Percentiles rank a stretch among this genome's conserved stretches.
Conservation (phyloP, 2,329 filamentous ascomycete species). For the Chrysosporium queenslandicum region DNA sequence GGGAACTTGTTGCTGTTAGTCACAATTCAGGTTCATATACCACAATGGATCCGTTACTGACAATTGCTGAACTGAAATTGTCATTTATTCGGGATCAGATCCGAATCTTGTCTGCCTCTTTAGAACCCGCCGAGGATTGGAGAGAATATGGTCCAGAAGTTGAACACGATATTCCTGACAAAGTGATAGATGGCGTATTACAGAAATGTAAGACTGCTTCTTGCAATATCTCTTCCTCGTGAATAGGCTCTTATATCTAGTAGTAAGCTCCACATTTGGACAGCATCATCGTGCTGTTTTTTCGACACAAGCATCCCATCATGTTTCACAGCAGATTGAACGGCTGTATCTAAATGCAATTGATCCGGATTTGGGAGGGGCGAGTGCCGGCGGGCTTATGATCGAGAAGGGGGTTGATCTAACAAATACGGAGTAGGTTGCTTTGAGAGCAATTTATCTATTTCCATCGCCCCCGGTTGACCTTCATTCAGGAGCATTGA, state of each 20-base stretch:
- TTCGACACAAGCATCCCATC: constrained; percentile 45
- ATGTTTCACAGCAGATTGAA: constrained; percentile 48
- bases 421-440: constrained; percentile 30
- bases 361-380: constrained; percentile 26
- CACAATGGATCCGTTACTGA: constrained; percentile 33
- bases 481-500: constrained; percentile 29
- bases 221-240: not conserved
- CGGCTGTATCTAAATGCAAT: constrained; percentile 46
- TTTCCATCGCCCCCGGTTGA: constrained; percentile 6
- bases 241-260: not conserved
- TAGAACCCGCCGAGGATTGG: constrained; percentile 41
- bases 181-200: constrained; percentile 42
- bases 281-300: constrained; percentile 46
- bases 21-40: no score
- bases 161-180: constrained; percentile 40
- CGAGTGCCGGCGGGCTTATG: constrained; percentile 21
- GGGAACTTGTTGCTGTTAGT: no score
- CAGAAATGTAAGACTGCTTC: constrained; percentile 37
- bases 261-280: constrained; percentile 44
- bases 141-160: constrained; percentile 27
- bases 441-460: not conserved
- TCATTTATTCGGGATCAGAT: constrained; percentile 44
- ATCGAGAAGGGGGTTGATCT: constrained; percentile 34
- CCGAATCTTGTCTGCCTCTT: constrained; percentile 42
- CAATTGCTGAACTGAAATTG: constrained; percentile 43